A percentile compares a stretch with the other conserved stretches of the same genome.
Conservation (phyloP, 2,329 filamentous ascomycete species). For the Hymenoscyphus fraxineus region DNA sequence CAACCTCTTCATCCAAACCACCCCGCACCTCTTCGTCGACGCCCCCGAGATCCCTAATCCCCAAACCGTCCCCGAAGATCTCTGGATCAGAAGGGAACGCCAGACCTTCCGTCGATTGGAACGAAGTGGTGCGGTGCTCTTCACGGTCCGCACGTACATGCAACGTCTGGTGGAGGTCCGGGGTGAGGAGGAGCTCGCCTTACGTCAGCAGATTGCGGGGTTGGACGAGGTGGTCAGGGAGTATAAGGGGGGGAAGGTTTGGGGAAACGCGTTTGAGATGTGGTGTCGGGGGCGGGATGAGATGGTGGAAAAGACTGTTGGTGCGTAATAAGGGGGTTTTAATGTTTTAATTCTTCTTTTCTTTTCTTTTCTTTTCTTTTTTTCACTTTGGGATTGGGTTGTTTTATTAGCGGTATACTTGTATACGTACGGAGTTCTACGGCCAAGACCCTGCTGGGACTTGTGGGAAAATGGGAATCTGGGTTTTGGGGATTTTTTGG, state of each 20-base stretch:
- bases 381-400: no score
- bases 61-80: conserved; percentile 34
- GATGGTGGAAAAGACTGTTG: neutral
- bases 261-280: conserved; percentile 32
- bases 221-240: conserved; percentile 43
- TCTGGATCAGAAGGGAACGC: conserved; percentile 46
- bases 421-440: no score
- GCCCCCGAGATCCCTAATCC: conserved; percentile 35
- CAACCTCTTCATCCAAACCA: conserved; percentile 49
- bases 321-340: neutral
- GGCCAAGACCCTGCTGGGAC: no score
- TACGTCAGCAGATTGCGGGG: conserved; percentile 42
- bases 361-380: no score
- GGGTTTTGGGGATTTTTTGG: no score
- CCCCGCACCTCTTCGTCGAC: conserved; percentile 43
- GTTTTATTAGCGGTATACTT: no score
- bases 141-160: conserved; percentile 47
- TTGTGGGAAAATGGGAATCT: no score
- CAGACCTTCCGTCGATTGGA: conserved; percentile 48
- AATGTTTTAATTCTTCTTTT: no score
- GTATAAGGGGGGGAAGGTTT: conserved; percentile 44
- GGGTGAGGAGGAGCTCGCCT: conserved; percentile 39
- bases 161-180: conserved; percentile 40
- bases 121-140: conserved; percentile 43
- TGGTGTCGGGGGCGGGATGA: conserved; percentile 16